Evolutionary conservation across 495 filamentous ascomycete species (phyloP).

Genomic region (Neurospora sp.): DNA sequence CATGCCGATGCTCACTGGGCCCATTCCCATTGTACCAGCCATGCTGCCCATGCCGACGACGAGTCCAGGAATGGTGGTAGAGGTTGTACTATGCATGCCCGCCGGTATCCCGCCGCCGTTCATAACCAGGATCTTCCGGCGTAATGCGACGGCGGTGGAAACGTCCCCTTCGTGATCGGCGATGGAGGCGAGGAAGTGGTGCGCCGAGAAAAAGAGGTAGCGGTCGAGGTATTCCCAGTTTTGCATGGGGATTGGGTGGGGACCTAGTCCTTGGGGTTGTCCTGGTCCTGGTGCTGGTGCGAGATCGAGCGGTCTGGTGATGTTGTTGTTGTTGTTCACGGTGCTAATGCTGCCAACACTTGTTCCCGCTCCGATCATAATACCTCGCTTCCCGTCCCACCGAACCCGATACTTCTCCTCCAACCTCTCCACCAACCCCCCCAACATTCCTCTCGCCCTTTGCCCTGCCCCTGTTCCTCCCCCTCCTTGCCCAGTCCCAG

Average conservation of each 20-base stretch:
- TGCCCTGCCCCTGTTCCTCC: background rate
- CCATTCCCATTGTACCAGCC: no score
- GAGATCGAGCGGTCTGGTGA: background rate
- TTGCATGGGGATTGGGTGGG: background rate
- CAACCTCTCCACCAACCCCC: slow-evolving; percentile 1
- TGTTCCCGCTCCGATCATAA: background rate
- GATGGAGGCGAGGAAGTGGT: slow-evolving; percentile 19
- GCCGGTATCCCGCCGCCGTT: background rate
- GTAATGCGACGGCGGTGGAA: slow-evolving; percentile 2
- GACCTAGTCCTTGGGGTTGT: background rate
- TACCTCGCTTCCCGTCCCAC: background rate
- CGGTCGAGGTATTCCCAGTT: slow-evolving; percentile 14
- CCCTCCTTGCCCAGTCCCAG: background rate
- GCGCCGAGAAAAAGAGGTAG: slow-evolving; percentile 19
- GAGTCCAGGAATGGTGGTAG: no score
- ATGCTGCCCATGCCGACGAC: no score
- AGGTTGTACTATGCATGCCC: no score
- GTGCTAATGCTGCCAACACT: background rate
- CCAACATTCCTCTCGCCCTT: slow-evolving; percentile 10
- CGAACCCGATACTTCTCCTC: background rate
- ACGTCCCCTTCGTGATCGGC: slow-evolving; percentile 10
- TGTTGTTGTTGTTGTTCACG: background rate
- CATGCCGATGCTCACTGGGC: background rate
- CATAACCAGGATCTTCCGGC: slow-evolving; percentile 9
- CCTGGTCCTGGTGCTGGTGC: background rate